Evolutionary conservation across 306 rosid species (phyloP).

Genomic region (Acacia crassicarpa): DNA sequence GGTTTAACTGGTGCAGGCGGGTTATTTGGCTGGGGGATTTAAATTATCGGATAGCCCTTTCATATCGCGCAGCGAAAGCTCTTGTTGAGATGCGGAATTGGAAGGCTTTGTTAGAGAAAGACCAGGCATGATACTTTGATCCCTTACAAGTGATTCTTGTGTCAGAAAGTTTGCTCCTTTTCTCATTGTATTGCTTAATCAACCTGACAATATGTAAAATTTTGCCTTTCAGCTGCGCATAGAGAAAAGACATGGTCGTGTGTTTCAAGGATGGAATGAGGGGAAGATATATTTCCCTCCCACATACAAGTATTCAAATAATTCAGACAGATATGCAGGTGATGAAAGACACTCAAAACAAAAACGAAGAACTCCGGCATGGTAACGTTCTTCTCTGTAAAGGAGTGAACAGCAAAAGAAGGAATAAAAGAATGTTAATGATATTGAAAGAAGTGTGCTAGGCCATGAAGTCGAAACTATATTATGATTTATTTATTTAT

Average conservation of each 20-base stretch:
- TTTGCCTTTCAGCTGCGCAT: conserved; percentile 70
- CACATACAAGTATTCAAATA: conserved; percentile 93
- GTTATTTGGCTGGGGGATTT: conserved; percentile 98
- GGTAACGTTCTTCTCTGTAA: conserved; percentile 48
- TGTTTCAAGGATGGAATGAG: conserved; percentile 90
- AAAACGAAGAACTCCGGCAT: conserved; percentile 99
- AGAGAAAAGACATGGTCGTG: conserved; percentile 75
- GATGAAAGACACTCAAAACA: conserved; percentile 76
- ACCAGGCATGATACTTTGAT: conserved; percentile 67
- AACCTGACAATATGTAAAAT: conserved; percentile 33
- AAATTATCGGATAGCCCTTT: conserved; percentile 91
- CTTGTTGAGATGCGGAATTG: conserved; percentile 95
- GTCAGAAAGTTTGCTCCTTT: conserved; percentile 8
- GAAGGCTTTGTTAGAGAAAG: conserved; percentile 83
- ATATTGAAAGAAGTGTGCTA: neutral
- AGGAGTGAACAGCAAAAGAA: neutral
- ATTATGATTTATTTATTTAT: neutral
- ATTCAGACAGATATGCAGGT: conserved; percentile 94
- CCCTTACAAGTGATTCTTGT: conserved; percentile 16
- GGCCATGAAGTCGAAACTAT: conserved; percentile 4
- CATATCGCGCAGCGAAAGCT: conserved; percentile 82
- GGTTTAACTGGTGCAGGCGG: conserved; percentile 63
- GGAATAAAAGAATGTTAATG: neutral
- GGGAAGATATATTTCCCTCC: conserved; percentile 98
- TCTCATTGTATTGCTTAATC: conserved; percentile 22